Base-by-base conservation (phyloP, 2,329 filamentous ascomycete genomes). In the Periconia sp. region DNA sequence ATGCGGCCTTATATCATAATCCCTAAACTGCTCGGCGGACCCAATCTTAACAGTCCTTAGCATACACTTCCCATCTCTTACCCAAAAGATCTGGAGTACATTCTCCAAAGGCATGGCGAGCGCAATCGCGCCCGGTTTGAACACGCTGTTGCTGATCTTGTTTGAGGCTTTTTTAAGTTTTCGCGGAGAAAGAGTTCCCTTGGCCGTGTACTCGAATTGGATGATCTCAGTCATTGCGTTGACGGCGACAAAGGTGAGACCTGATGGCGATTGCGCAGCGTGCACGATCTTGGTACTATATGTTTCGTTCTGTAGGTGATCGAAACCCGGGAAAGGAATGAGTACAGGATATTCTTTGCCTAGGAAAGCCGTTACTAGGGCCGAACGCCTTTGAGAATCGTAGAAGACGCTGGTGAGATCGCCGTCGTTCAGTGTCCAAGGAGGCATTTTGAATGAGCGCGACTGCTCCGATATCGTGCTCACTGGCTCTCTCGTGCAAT, bases 191-290 rank as follows among this genome's bases (percentile, higher is more conserved):
- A 69, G 48, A 4, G 47, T 48, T 4, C 59, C 59, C 40, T 57
- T 61, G 28, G 59, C 31, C 16, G 55, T 66, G 38, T 62, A 61
- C 30, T 69, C 60, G 35, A 66, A 68, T 33, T 69, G 48, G 22
- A 67, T 60, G n/a, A 69, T 60, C 29, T 70, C 64, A 5, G 59
- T 64, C 58, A 64, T 65, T n/a, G 63, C 59, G 38, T 69, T 70
- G 26, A 59, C 58, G 24, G 64, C 52, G 7, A 57, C 48, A 26
- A 67, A 65, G 6, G 55, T 55, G 4, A 52, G 42, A 7, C 64
- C 65, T 3, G 63, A 66, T 3, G 65, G 64, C 4, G 66, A 69
- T 41, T 69, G 67, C 10, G 66, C 63, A 7, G 64, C 65, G 30
- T 67, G 58, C 4, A 69, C 51, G 15, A 69, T 58, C 29, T 61